Evolutionary conservation across 2,329 filamentous ascomycete genomes (phyloP).

Genomic region (Phoma herbarum): DNA sequence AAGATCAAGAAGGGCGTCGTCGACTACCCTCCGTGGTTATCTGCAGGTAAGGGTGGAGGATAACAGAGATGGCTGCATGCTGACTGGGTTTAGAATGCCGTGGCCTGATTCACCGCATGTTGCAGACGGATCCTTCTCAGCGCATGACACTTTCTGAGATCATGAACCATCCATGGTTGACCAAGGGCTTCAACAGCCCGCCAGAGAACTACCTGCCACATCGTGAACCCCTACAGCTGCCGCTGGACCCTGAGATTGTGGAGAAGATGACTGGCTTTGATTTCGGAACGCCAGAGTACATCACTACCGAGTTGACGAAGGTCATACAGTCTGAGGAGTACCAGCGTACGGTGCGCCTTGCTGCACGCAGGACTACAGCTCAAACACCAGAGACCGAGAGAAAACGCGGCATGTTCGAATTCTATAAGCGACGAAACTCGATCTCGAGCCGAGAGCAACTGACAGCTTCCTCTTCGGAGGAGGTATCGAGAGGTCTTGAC

Average conservation of each 20-base stretch:
- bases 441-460: slow-evolving; percentile 88
- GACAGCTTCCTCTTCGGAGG: slow-evolving; percentile 82
- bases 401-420: slow-evolving; percentile 93
- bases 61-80: slow-evolving; percentile 4
- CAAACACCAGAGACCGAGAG: slow-evolving; percentile 70
- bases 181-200: slow-evolving; percentile 84
- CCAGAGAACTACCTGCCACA: slow-evolving; percentile 88
- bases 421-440: slow-evolving; percentile 94
- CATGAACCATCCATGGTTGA: slow-evolving; percentile 95
- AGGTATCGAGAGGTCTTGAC: slow-evolving; percentile 81
- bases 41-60: slow-evolving; percentile 71
- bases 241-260: slow-evolving; percentile 83
- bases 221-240: slow-evolving; percentile 84
- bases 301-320: slow-evolving; percentile 80
- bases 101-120: slow-evolving; percentile 90
- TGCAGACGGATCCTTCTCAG: slow-evolving; percentile 90
- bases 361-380: slow-evolving; percentile 70
- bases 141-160: slow-evolving; percentile 90
- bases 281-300: slow-evolving; percentile 86
- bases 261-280: slow-evolving; percentile 98
- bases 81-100: slow-evolving; percentile 76
- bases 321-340: slow-evolving; percentile 96
- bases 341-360: slow-evolving; percentile 78
- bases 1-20: slow-evolving; percentile 98
- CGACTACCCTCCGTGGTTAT: slow-evolving; percentile 94